A percentile compares a stretch with the other conserved stretches of the same genome.
These are phyloP conservation scores for Plasmopara halstedii DNA, from an alignment of 352 stramenopile genomes.

Conservation along the genomic window DNA sequence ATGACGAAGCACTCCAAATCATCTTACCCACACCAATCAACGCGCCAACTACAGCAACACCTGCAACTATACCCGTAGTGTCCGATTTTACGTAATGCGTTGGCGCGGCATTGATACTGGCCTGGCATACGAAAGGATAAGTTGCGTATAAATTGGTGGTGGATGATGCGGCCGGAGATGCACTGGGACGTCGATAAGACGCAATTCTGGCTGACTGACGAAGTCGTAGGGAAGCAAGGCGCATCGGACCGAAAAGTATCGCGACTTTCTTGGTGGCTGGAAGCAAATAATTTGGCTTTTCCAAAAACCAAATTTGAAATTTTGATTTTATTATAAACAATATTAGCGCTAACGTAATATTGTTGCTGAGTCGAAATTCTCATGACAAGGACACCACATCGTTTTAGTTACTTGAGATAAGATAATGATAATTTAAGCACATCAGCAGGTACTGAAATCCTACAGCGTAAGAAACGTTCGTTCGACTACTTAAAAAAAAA, in stretches of 20 bases:
- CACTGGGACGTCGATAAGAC: constrained; percentile 1
- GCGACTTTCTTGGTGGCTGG: not conserved
- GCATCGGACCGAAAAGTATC: constrained; percentile 25
- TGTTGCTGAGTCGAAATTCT: too few relatives aligned
- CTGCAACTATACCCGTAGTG: constrained; percentile 54
- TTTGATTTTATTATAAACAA: too few relatives aligned
- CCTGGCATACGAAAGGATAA: constrained; percentile 8
- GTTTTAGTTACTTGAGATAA: too few relatives aligned
- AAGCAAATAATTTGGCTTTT: not conserved
- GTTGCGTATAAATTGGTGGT: not conserved
- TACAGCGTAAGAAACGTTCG: too few relatives aligned
- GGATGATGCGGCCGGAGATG: constrained; percentile 5
- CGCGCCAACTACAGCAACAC: constrained; percentile 59
- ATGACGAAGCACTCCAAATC: constrained; percentile 73
- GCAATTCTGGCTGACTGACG: constrained; percentile 7
- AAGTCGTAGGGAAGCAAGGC: constrained; percentile 23
- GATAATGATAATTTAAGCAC: too few relatives aligned
- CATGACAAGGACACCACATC: too few relatives aligned
- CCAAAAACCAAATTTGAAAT: not conserved
- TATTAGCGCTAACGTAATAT: too few relatives aligned
- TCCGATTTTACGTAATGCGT: constrained; percentile 36
- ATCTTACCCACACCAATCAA: constrained; percentile 76
- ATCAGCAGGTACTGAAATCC: too few relatives aligned
- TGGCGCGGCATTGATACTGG: constrained; percentile 5
- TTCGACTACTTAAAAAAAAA: too few relatives aligned